Base-by-base conservation (phyloP, 108 stramenopile genomes). In the Parietichytrium sp. region DNA sequence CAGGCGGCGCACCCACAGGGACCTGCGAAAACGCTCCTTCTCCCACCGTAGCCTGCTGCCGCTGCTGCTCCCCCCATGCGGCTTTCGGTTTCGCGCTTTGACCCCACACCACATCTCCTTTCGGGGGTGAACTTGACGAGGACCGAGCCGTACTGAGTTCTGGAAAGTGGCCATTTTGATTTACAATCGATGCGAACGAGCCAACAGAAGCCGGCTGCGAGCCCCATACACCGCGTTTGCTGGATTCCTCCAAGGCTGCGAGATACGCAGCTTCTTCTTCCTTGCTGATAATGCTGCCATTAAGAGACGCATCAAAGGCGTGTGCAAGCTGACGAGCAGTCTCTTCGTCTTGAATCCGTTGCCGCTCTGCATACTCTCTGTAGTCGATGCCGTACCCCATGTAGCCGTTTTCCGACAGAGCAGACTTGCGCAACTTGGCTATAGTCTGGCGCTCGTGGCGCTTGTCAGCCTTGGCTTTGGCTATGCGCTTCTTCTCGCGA, bases 241-340 rank as follows among this genome's bases (percentile, higher is more conserved):
- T 72, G 38, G 61, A 36, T 25, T 72, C 38, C 61, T 72, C 38
- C 10, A 42, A 33, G 42, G 38, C 45, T 10, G 61, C 61, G 20
- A 72, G 61, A 33, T 45, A 45, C 0, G 61, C 61, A 27, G 36
- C 45, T 2, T 45, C 45, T n/a, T 72, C 38, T 72, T 72, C 61
- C 33, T 72, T 42, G 8, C 38, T 45, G 10, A 72, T 42, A n/a
- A 45, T 45, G 33, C 45, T 42, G 1, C 61, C 61, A 31, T 33
- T 72, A 12, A 72, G 42, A 10, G 61, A 72, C 6, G 61, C 61
- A 10, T 72, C 61, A 72, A 72, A 72, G 42, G 61, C 61, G 42
- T 72, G 61, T 15, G 61, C 61, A 10, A 72, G 42, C 61, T 72
- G 38, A 25, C 61, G 61, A 33, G 36, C 38, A 0, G 45, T 27